phyloP scores from a whole-genome alignment of 768 basidiomycete species.

The Floccularia luteovirens region DNA sequence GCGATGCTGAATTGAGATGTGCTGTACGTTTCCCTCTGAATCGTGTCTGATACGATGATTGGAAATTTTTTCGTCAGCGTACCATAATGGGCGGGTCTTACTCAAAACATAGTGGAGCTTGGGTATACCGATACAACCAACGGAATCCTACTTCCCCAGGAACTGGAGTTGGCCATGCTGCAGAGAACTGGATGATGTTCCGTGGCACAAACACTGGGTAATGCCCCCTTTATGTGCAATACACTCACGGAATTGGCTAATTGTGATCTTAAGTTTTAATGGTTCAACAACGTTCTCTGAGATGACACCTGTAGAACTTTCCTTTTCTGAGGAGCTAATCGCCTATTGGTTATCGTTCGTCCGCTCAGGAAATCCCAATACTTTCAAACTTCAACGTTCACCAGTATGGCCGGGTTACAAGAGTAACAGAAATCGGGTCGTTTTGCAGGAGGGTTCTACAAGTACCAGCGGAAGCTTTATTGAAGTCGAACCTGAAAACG shows the following conservation, averaged over 20 bases:
- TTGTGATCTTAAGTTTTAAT: slow-evolving; percentile 39
- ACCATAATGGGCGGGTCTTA: slow-evolving; percentile 38
- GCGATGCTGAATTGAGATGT: slow-evolving; percentile 42
- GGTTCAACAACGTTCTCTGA: slow-evolving; percentile 43
- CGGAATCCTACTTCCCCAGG: slow-evolving; percentile 34
- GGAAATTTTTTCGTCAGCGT: slow-evolving; percentile 22
- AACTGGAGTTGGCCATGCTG: slow-evolving; percentile 35
- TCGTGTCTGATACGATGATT: too few species aligned
- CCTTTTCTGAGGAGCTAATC: slow-evolving; percentile 52
- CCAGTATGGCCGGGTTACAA: slow-evolving; percentile 39
- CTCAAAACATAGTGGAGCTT: slow-evolving; percentile 29
- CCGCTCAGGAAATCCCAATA: slow-evolving; percentile 47
- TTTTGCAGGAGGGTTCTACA: slow-evolving; percentile 28
- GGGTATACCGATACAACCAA: slow-evolving; percentile 57
- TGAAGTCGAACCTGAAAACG: neutral
- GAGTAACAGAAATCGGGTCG: slow-evolving; percentile 31
- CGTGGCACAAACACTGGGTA: slow-evolving; percentile 54
- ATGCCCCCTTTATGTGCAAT: slow-evolving; percentile 5
- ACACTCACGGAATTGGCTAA: too few species aligned
- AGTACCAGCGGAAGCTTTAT: slow-evolving; percentile 3
- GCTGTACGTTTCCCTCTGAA: too few species aligned
- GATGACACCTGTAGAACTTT: slow-evolving; percentile 34
- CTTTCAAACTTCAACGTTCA: slow-evolving; percentile 41
- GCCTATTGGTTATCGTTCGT: slow-evolving; percentile 66
- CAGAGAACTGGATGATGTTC: slow-evolving; percentile 71